Evolutionary conservation across 2,329 filamentous ascomycete genomes (phyloP), one percentile per base, ranked within the genome.

Genomic region (Colletotrichum theobromicola): DNA sequence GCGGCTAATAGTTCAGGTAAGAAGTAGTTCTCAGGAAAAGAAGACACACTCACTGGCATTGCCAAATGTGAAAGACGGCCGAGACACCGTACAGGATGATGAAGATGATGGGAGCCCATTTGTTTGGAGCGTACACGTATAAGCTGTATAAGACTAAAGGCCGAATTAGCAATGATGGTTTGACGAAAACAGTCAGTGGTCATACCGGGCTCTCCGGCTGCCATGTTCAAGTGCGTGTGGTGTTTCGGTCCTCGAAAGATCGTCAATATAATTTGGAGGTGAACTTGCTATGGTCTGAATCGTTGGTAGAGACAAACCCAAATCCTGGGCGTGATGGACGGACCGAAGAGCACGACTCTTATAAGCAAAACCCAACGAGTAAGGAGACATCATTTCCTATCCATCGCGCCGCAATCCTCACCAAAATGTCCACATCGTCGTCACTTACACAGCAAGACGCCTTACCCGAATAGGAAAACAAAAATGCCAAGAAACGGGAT

Each of bases 81-180:
- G 89, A 89, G 37, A 86, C 76, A 7, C 82, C 80, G 72, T 89
- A 90, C 1, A 88, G 77, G 18, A 88, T 76, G 5, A 87, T 84
- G 78, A 91, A 92, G 60, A 90, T 77, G 24, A 91, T 85, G 0
- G 90, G 89, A 1, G 89, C 89, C 6, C 76, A 84, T 79, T 90
- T 89, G 79, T 88, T 90, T 0, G 90, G 90, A 15, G 85, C 86
- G 75, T 91, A 91, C 77, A 87, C 37, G 57, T 67, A 72, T 15
- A 72, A 16, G n/a, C 57, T 72, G 55, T 46, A 53, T 16, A 66
- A 28, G 7, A 71, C 68, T 71, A 7, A 7, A 7, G 13, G 2
- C 5, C 16, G 15, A 2, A 6, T 68, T 15, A 68, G 35, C 3
- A 61, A 5, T 12, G 10, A 16, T 26, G n/a, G 1, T 4, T 9